Evolutionary conservation across 2,329 filamentous ascomycete species (phyloP).

Genomic region (Sporothrix phasma): DNA sequence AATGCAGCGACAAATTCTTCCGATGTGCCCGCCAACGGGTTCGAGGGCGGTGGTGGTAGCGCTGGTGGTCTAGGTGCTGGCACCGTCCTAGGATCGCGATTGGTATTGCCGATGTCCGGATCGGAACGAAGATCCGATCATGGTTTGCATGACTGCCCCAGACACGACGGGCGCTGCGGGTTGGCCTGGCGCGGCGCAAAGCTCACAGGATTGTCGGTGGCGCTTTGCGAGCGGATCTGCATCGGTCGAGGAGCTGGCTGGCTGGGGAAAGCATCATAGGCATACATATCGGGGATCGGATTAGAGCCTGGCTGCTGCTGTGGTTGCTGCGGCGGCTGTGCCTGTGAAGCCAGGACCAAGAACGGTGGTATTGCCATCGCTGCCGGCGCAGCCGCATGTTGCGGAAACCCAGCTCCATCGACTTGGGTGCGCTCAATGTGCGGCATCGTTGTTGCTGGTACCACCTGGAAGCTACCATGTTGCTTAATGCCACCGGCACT

Average conservation of each 20-base stretch:
- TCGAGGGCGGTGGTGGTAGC: neutral
- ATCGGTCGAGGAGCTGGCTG: neutral
- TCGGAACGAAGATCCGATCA: neutral
- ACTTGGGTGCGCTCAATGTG: neutral
- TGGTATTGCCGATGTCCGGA: neutral
- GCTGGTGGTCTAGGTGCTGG: neutral
- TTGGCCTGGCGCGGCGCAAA: neutral
- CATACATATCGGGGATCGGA: neutral
- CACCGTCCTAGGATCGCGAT: too few species aligned
- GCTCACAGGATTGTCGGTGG: neutral
- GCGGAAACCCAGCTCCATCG: neutral
- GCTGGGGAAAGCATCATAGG: neutral
- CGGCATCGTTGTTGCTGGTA: neutral
- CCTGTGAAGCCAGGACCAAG: neutral
- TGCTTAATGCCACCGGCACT: neutral
- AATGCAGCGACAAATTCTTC: neutral
- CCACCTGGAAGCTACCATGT: neutral
- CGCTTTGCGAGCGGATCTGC: slow-evolving; percentile 5
- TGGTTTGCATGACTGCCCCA: neutral
- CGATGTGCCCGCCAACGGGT: neutral
- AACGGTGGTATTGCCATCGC: neutral
- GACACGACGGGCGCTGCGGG: neutral
- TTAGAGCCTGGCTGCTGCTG: neutral
- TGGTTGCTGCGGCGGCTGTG: neutral
- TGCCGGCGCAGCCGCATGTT: neutral